A percentile compares a stretch with the other conserved stretches of the same genome.
These are phyloP conservation scores for Nakazawaea populi DNA, from an alignment of 805 yeast species.

Conservation along the genomic window DNA sequence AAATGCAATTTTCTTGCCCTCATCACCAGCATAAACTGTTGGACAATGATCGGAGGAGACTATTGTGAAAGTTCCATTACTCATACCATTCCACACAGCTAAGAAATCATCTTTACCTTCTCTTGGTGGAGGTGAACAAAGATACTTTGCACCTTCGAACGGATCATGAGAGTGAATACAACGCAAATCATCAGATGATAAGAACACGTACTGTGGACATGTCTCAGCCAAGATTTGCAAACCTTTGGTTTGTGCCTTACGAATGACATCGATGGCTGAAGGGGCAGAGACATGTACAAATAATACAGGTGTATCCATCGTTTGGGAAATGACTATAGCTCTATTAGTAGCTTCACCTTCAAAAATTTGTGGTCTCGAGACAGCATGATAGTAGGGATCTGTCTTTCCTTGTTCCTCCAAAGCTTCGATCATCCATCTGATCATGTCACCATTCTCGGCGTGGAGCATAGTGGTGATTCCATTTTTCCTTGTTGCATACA, in stretches of 20 bases:
- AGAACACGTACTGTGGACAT: constrained; percentile 16
- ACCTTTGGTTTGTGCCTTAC: constrained; percentile 13
- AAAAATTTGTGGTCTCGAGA: constrained; percentile 14
- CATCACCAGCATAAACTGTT: constrained; percentile 12
- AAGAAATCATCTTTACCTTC: constrained; percentile 13
- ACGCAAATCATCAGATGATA: constrained; percentile 13
- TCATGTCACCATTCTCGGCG: constrained; percentile 17
- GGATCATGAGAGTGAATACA: constrained; percentile 13
- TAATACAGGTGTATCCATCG: constrained; percentile 15
- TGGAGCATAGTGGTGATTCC: constrained; percentile 17
- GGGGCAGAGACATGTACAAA: constrained; percentile 17
- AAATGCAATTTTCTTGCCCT: constrained; percentile 15
- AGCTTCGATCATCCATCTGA: constrained; percentile 15
- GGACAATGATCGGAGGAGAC: constrained; percentile 17
- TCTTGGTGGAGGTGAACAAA: constrained; percentile 17
- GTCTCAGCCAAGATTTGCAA: constrained; percentile 16
- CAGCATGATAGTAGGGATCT: constrained; percentile 16
- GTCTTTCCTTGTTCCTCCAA: constrained; percentile 14
- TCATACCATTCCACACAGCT: constrained; percentile 14
- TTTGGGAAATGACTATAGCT: constrained; percentile 14
- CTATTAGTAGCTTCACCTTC: constrained; percentile 17
- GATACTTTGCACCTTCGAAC: constrained; percentile 17
- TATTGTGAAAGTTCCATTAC: constrained; percentile 16
- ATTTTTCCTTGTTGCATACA: constrained; percentile 12
- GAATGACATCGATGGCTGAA: constrained; percentile 13